Conservation (phyloP, 352 stramenopile genomes). For the Globisporangium alternatum region DNA sequence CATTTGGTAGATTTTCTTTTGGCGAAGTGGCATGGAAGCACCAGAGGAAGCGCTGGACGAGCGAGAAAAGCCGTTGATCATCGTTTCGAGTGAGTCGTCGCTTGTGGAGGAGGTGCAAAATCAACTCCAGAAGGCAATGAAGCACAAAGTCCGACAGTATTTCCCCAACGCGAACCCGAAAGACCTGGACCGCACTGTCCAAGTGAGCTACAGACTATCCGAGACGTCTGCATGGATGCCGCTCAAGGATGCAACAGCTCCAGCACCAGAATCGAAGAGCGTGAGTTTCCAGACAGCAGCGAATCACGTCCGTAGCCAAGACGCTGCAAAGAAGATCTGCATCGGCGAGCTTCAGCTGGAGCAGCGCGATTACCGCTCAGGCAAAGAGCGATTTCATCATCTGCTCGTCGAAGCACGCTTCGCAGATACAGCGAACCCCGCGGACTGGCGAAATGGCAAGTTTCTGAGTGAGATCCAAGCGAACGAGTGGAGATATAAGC, state of each 20-base stretch:
- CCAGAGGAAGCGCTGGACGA: conserved; percentile 26
- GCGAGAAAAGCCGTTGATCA: conserved; percentile 35
- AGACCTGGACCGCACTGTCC: conserved; percentile 31
- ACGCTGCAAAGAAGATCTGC: conserved; percentile 5
- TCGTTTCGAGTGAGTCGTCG: conserved; percentile 36
- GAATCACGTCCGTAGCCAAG: conserved; percentile 3
- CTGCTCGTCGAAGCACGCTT: conserved; percentile 61
- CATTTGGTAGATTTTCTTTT: conserved; percentile 31
- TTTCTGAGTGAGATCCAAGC: conserved; percentile 68
- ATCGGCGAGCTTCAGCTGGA: conserved; percentile 58
- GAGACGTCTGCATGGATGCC: conserved; percentile 41
- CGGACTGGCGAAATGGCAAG: conserved; percentile 47
- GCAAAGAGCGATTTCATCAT: conserved; percentile 57
- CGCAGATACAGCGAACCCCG: conserved; percentile 6
- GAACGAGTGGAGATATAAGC: conserved; percentile 56
- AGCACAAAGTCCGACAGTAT: conserved; percentile 28
- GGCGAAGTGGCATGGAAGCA: conserved; percentile 31
- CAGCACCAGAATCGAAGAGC: not conserved
- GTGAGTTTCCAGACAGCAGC: conserved; percentile 11
- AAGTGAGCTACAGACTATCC: conserved; percentile 46
- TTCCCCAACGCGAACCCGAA: conserved; percentile 34
- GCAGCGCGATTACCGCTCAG: conserved; percentile 45
- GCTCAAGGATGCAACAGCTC: conserved; percentile 28
- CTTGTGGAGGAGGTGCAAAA: conserved; percentile 40
- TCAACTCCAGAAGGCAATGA: conserved; percentile 38